These are phyloP conservation scores for Colletotrichum sp. DNA, from an alignment of 2,329 filamentous ascomycete genomes.

Conservation along the genomic window DNA sequence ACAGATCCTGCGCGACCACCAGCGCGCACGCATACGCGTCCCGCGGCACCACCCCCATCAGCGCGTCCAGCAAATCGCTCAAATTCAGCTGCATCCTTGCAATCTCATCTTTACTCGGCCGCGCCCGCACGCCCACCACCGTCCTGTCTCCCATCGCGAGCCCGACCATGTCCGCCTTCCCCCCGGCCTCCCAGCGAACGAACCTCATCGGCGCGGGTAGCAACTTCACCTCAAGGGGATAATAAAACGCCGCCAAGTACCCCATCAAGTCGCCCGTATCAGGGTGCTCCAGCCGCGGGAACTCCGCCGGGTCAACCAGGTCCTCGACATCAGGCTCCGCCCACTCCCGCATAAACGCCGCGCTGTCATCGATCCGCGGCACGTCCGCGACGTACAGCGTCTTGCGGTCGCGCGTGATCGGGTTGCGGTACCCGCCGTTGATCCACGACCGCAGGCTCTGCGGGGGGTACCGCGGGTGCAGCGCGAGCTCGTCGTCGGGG, in stretches of 20 bases:
- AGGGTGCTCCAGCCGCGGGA: conserved; percentile 27
- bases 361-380: conserved; percentile 44
- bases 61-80: conserved; percentile 63
- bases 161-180: conserved; percentile 40
- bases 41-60: conserved; percentile 55
- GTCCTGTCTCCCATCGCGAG: conserved; percentile 41
- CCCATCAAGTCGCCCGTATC: conserved; percentile 31
- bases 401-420: conserved; percentile 46
- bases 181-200: conserved; percentile 48
- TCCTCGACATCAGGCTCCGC: conserved; percentile 27
- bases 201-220: conserved; percentile 48
- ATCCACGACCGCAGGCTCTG: conserved; percentile 61
- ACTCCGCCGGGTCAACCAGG: background rate
- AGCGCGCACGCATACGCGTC: conserved; percentile 66
- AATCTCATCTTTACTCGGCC: conserved; percentile 49
- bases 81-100: conserved; percentile 62
- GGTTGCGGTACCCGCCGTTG: conserved; percentile 49
- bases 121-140: conserved; percentile 57
- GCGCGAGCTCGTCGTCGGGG: conserved; percentile 62
- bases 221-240: conserved; percentile 54
- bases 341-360: conserved; percentile 48
- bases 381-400: conserved; percentile 59
- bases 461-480: conserved; percentile 53
- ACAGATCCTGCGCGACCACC: conserved; percentile 66
- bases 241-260: conserved; percentile 55